phyloP scores from a whole-genome alignment of 2,329 filamentous ascomycete genomes.

The Spiromastix sp. region DNA sequence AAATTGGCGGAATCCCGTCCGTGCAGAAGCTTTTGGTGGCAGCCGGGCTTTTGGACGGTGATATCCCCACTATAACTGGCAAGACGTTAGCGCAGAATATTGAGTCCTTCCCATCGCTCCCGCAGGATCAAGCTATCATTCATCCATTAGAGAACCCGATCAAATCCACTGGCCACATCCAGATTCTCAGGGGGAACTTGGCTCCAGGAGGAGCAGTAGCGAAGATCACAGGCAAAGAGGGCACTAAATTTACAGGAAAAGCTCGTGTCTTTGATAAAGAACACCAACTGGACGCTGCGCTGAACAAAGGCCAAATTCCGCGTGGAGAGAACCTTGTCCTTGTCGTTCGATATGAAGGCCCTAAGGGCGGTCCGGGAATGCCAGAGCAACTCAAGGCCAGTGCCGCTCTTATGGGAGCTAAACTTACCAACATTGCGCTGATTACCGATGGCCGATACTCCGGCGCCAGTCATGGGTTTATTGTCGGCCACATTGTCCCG shows the following conservation, averaged over 20 bases:
- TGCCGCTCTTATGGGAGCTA: constrained; percentile 87
- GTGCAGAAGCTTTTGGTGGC: constrained; percentile 80
- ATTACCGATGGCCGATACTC: constrained; percentile 68
- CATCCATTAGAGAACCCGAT: constrained; percentile 71
- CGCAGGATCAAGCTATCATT: constrained; percentile 74
- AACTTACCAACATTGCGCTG: constrained; percentile 74
- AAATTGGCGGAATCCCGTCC: constrained; percentile 73
- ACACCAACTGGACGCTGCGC: constrained; percentile 61
- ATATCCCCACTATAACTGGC: constrained; percentile 72
- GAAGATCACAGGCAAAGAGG: constrained; percentile 95
- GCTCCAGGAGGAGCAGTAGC: constrained; percentile 83
- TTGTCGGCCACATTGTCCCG: constrained; percentile 84
- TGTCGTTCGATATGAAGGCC: constrained; percentile 87
- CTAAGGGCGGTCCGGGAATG: constrained; percentile 90
- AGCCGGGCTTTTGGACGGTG: constrained; percentile 63
- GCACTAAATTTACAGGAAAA: constrained; percentile 66
- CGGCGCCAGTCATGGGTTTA: constrained; percentile 81
- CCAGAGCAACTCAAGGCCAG: constrained; percentile 80
- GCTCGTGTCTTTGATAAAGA: constrained; percentile 85
- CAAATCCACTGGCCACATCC: constrained; percentile 77
- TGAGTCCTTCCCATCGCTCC: constrained; percentile 62
- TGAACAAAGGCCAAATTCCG: constrained; percentile 60
- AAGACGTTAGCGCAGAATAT: constrained; percentile 77
- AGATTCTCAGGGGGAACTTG: constrained; percentile 78
- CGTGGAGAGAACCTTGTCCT: constrained; percentile 75